These are phyloP conservation scores for Boletellus emodensis DNA, from an alignment of 768 basidiomycete species.

Conservation along the genomic window DNA sequence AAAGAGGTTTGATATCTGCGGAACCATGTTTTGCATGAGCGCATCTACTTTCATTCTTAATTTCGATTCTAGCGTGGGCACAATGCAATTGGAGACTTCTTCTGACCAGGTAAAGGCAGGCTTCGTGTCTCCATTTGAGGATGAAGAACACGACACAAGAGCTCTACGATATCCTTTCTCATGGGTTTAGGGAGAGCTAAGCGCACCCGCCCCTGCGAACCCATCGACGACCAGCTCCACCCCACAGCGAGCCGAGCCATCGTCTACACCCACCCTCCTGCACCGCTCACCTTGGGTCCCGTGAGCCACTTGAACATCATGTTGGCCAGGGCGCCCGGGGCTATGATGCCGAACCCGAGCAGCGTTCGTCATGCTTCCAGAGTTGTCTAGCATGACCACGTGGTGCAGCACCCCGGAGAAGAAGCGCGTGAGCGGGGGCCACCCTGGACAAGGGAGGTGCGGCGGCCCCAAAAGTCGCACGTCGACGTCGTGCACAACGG, in stretches of 20 bases:
- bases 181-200: neutral
- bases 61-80: no score
- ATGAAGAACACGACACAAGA: no score
- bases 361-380: conserved; percentile 38
- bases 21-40: no score
- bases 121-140: no score
- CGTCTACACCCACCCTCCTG: conserved; percentile 33
- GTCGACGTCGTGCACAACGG: conserved; percentile 36
- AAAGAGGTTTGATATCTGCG: no score
- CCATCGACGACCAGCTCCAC: conserved; percentile 25
- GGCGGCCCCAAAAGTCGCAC: conserved; percentile 32
- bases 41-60: no score
- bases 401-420: conserved; percentile 55
- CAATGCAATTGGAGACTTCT: no score
- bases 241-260: conserved; percentile 24
- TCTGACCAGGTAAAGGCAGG: no score
- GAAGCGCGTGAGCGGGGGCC: conserved; percentile 29
- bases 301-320: conserved; percentile 16
- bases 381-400: conserved; percentile 46
- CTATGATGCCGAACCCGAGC: conserved; percentile 54
- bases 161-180: no score
- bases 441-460: conserved; percentile 31
- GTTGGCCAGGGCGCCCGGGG: conserved; percentile 44
- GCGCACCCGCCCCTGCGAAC: conserved; percentile 11
- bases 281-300: conserved; percentile 28